phyloP scores from a whole-genome alignment of 1,139 yeast species.

The Geotrichum europaeum region DNA sequence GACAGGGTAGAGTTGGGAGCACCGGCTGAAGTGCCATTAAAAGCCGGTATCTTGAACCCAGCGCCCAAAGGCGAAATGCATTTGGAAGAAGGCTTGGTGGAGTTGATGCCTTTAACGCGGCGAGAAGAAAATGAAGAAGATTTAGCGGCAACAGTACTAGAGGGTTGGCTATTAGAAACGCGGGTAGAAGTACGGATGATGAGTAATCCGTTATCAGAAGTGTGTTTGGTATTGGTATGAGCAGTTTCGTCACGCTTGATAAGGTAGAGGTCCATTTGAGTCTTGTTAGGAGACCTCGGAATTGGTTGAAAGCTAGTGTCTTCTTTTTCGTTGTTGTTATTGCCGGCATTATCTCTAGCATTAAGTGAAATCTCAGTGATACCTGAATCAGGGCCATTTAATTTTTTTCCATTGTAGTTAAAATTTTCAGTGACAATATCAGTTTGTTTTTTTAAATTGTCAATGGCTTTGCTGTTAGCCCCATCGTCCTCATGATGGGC shows the following conservation, averaged over 20 bases:
- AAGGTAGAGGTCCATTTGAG: not conserved
- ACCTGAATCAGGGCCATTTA: not conserved
- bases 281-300: not conserved
- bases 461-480: not conserved
- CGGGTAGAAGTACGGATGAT: not conserved
- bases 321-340: not conserved
- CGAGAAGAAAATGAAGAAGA: not conserved
- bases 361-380: not conserved
- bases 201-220: not conserved
- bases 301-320: not conserved
- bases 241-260: not conserved
- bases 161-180: not conserved
- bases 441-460: not conserved
- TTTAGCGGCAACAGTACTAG: not conserved
- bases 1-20: not conserved
- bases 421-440: not conserved
- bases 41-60: slow-evolving; percentile 1
- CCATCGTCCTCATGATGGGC: not conserved
- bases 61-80: not conserved
- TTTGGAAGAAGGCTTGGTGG: not conserved
- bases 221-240: not conserved
- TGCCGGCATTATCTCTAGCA: not conserved
- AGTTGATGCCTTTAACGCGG: not conserved
- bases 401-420: not conserved
- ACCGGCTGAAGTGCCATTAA: slow-evolving; percentile 6